phyloP scores from a whole-genome alignment of 352 stramenopile genomes.

The Phytophthora idaei region DNA sequence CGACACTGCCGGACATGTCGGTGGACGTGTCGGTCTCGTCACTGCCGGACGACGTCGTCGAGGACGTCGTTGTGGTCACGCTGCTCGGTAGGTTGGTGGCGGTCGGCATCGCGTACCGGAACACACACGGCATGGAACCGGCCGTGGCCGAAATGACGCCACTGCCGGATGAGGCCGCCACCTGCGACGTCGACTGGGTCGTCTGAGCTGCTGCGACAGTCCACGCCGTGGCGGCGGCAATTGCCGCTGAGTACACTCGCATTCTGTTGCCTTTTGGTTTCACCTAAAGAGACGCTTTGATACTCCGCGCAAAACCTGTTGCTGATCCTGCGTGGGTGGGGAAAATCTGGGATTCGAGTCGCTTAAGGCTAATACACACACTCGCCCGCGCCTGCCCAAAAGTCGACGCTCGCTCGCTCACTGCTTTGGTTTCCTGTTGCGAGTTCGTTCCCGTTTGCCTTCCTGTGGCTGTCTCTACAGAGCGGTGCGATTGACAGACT shows the following conservation, averaged over 20 bases:
- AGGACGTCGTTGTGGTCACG: conserved; percentile 28
- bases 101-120: conserved; percentile 63
- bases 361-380: conserved; percentile 21
- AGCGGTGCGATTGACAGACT: conserved; percentile 34
- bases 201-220: conserved; percentile 38
- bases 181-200: conserved; percentile 23
- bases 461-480: conserved; percentile 13
- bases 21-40: conserved; percentile 11
- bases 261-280: conserved; percentile 17
- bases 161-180: conserved; percentile 50
- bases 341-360: conserved; percentile 3
- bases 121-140: conserved; percentile 47
- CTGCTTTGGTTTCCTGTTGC: conserved; percentile 15
- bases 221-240: conserved; percentile 18
- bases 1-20: conserved; percentile 27
- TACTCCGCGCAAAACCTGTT: conserved; percentile 12
- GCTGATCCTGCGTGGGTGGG: conserved; percentile 7
- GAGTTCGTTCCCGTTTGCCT: conserved; percentile 18
- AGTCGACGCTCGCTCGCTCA: conserved; percentile 2
- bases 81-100: conserved; percentile 47
- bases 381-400: not conserved
- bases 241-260: conserved; percentile 22
- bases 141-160: conserved; percentile 20
- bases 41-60: conserved; percentile 27
- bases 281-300: conserved; percentile 19